Evolutionary conservation across 106 monocot species (phyloP).

Genomic region (Iris macrosiphon): DNA sequence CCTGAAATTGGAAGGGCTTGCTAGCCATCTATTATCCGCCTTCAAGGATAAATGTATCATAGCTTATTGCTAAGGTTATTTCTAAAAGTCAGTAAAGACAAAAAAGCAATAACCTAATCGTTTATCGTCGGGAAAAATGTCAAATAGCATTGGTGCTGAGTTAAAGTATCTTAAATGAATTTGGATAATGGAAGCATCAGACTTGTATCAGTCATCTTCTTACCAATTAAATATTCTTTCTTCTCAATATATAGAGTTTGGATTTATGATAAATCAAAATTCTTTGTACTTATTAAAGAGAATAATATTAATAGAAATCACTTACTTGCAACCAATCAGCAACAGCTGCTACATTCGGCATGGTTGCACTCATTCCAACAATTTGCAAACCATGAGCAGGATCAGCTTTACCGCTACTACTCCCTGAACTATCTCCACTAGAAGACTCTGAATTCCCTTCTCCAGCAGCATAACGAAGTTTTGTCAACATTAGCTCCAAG

Average conservation of each 20-base stretch:
- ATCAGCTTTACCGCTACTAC: conserved; percentile 69
- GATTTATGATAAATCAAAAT: background rate
- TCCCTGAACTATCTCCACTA: conserved; percentile 57
- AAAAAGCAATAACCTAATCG: no score
- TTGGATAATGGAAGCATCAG: no score
- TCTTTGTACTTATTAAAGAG: background rate
- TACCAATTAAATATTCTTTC: no score
- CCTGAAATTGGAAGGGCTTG: no score
- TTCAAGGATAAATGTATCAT: no score
- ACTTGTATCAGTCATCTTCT: no score
- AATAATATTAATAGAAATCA: background rate
- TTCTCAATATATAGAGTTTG: background rate
- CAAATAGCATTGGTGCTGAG: no score
- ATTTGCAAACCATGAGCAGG: conserved; percentile 72
- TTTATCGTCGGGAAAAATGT: no score
- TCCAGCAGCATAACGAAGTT: conserved; percentile 93
- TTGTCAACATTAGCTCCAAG: conserved; percentile 92
- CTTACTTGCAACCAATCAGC: conserved; percentile 98
- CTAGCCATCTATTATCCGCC: no score
- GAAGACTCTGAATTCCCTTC: conserved; percentile 56
- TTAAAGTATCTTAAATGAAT: no score
- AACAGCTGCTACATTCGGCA: conserved; percentile 94
- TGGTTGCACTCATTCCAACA: conserved; percentile 97
- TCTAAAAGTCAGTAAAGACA: no score
- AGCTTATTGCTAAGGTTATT: no score